Evolutionary conservation across 805 yeast genomes (phyloP), one percentile per base, ranked within the genome.

Genomic region (Barnettozyma siamensis): DNA sequence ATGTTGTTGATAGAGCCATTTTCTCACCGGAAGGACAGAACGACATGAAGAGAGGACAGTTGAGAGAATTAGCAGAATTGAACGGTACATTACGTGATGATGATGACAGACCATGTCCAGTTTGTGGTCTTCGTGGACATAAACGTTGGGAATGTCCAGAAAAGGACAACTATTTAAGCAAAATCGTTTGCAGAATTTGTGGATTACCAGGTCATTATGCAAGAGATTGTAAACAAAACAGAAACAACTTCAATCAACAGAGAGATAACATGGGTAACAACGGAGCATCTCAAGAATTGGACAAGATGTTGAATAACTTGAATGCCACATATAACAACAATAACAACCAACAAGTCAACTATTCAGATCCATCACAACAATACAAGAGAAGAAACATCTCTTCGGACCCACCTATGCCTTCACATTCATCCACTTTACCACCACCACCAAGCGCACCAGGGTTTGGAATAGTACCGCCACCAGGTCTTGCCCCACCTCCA

Each of bases 21-120:
- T 72, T 79, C 16, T 79, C 95, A 0, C 99, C 99, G 2, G 91
- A 84, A 48, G 96, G 96, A 1, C 94, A 87, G 58, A 93, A 91
- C 61, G 95, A 88, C 48, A 71, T 86, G 59, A 93, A 93, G 56
- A 71, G 97, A 44, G 87, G 83, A 33, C 99, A 93, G 62, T 70
- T 93, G 45, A 74, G 96, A 48, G 96, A 91, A 56, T 71, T 93
- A 53, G 99, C 99, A 0, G 83, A 86, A 19, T 69, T 93, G 42
- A 94, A 93, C 64, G 99, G 99, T 62, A 93, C 99, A 0, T 69
- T 88, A 35, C 74, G 98, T 41, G 95, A 86, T 53, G 91, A 83
- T 49, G 80, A 75, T 37, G 77, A 72, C 43, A 69, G 78, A 43
- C 72, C 78, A 1, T 83, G 91, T 58, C 66, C 73, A 13, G 65